Conservation (phyloP, 768 basidiomycete genomes). For the Gymnopilus junonius region DNA sequence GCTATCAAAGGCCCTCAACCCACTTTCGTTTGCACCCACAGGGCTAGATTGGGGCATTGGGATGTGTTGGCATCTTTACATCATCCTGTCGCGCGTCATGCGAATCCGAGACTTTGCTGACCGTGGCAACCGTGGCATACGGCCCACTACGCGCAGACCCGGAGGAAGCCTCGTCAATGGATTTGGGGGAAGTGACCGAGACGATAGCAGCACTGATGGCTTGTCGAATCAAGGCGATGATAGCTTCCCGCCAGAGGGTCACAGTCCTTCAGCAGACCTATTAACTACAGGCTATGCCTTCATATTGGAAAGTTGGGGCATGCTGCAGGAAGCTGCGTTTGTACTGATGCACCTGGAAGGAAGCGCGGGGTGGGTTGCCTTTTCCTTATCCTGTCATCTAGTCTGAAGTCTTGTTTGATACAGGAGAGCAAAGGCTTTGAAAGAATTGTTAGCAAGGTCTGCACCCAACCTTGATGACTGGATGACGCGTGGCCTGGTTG, state of each 20-base stretch:
- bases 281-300: conserved; percentile 85
- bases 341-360: conserved; percentile 89
- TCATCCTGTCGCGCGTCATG: conserved; percentile 83
- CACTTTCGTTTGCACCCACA: conserved; percentile 75
- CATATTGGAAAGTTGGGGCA: conserved; percentile 80
- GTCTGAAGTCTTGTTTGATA: conserved; percentile 5
- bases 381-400: conserved; percentile 35
- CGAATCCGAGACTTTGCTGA: conserved; percentile 89
- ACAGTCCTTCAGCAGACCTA: conserved; percentile 82
- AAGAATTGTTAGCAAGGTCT: conserved; percentile 76
- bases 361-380: conserved; percentile 66
- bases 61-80: conserved; percentile 91
- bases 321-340: conserved; percentile 87
- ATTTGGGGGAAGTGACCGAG: conserved; percentile 11
- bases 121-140: conserved; percentile 54
- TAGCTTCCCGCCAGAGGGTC: conserved; percentile 56
- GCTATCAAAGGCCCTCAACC: conserved; percentile 69
- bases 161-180: conserved; percentile 30
- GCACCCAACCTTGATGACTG: conserved; percentile 72
- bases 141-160: conserved; percentile 8
- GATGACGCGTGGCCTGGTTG: conserved; percentile 71
- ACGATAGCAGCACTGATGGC: conserved; percentile 22
- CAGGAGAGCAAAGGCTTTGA: conserved; percentile 84
- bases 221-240: conserved; percentile 45
- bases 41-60: conserved; percentile 73